phyloP scores from a whole-genome alignment of 2,329 filamentous ascomycete genomes.

The Immersiporthe knoxdaviesiana region DNA sequence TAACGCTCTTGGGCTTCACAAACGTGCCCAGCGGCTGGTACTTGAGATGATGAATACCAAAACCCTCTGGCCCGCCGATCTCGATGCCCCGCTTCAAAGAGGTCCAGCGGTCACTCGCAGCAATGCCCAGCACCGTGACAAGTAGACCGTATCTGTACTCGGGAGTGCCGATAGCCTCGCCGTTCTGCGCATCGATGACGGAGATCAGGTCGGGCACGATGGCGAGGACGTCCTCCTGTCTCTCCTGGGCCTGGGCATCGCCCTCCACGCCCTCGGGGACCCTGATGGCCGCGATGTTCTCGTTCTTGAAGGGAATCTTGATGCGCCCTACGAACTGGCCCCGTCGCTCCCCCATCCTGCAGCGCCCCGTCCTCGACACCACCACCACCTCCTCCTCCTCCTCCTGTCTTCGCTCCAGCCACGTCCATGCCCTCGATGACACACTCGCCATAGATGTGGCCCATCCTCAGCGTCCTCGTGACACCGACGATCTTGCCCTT shows the following conservation, averaged over 20 bases:
- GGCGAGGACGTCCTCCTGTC: constrained; percentile 49
- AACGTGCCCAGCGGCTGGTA: constrained; percentile 54
- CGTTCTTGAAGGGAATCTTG: constrained; percentile 72
- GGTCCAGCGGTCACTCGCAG: constrained; percentile 50
- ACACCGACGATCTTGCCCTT: constrained; percentile 67
- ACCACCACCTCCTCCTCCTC: constrained; percentile 3
- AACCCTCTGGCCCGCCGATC: constrained; percentile 53
- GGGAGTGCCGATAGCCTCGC: constrained; percentile 58
- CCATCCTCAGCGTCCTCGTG: constrained; percentile 57
- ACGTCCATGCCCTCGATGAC: constrained; percentile 55
- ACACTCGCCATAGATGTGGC: constrained; percentile 63
- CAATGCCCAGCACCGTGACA: constrained; percentile 52
- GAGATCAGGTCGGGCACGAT: constrained; percentile 61
- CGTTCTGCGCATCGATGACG: constrained; percentile 59
- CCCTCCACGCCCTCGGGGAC: constrained; percentile 32
- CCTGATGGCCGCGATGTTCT: constrained; percentile 66
- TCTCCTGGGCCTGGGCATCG: constrained; percentile 41
- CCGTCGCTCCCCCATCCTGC: constrained; percentile 30
- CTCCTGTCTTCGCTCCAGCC: constrained; percentile 14
- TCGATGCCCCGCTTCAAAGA: constrained; percentile 50
- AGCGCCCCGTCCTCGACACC: constrained; percentile 32
- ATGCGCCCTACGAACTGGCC: constrained; percentile 49
- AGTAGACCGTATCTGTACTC: constrained; percentile 59
- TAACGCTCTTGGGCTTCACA: constrained; percentile 54
- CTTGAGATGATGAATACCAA: constrained; percentile 51